phyloP scores from a whole-genome alignment of 805 yeast species.

The Scheffersomyces coipomensis region DNA sequence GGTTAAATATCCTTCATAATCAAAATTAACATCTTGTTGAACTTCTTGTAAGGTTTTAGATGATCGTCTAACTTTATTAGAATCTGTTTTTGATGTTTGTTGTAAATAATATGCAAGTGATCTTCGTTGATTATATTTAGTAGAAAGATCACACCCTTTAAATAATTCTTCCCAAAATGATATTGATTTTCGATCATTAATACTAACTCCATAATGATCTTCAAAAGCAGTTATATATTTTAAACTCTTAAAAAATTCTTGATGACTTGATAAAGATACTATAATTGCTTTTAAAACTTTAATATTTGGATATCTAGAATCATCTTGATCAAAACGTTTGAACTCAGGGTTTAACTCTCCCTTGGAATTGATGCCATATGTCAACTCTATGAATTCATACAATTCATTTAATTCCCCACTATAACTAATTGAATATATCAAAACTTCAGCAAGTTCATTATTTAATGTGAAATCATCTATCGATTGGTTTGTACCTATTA shows the following conservation, averaged over 20 bases:
- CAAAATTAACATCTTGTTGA: conserved; percentile 32
- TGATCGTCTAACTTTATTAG: no score
- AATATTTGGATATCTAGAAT: conserved; percentile 22
- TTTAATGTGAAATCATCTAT: conserved; percentile 9
- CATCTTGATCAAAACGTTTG: conserved; percentile 5
- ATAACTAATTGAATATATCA: conserved; percentile 35
- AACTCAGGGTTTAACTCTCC: conserved; percentile 16
- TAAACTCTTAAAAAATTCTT: conserved; percentile 29
- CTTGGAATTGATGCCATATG: conserved; percentile 28
- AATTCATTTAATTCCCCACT: conserved; percentile 18
- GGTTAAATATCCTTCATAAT: conserved; percentile 34
- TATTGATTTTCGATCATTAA: conserved; percentile 13
- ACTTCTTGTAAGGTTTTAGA: conserved; percentile 28
- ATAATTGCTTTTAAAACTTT: conserved; percentile 27
- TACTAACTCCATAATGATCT: conserved; percentile 22
- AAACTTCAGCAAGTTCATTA: conserved; percentile 19
- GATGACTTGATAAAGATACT: conserved; percentile 31
- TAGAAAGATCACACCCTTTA: conserved; percentile 36
- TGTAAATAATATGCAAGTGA: conserved; percentile 27
- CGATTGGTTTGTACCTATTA: background rate
- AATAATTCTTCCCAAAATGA: conserved; percentile 37
- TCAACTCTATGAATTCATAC: conserved; percentile 20
- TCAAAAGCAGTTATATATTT: conserved; percentile 36
- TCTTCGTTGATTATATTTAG: conserved; percentile 23
- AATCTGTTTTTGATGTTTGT: conserved; percentile 10